Conservation (phyloP, 129 eudicot species). For the Escallonia rubra region DNA sequence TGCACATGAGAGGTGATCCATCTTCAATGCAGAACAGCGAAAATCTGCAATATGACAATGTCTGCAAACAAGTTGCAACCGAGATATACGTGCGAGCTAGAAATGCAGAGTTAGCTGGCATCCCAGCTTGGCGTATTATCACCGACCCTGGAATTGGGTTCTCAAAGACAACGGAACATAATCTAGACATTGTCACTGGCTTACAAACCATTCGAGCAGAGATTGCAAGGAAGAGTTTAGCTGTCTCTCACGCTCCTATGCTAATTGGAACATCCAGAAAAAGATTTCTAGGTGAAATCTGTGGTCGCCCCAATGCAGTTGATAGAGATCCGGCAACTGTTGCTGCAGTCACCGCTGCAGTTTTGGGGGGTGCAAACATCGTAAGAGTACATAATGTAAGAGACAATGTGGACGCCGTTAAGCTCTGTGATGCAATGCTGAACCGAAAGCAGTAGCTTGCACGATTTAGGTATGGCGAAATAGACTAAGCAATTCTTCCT, state of each 20-base stretch:
- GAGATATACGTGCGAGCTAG: conserved; percentile 48
- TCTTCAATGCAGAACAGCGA: conserved; percentile 74
- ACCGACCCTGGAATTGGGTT: conserved; percentile 92
- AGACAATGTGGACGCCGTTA: conserved; percentile 66
- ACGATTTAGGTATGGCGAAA: neutral
- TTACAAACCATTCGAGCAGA: conserved; percentile 52
- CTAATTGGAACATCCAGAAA: conserved; percentile 83
- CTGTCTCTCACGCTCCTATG: conserved; percentile 62
- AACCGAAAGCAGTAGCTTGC: conserved; percentile 22
- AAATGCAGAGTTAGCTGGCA: conserved; percentile 74
- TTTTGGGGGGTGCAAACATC: conserved; percentile 80
- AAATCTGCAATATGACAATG: conserved; percentile 61
- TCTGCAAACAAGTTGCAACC: conserved; percentile 62
- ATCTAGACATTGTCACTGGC: conserved; percentile 70
- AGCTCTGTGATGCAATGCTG: conserved; percentile 75
- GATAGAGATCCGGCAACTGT: conserved; percentile 79
- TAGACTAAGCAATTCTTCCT: neutral
- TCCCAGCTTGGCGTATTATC: conserved; percentile 87
- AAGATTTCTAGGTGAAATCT: conserved; percentile 78
- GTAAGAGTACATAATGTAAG: conserved; percentile 82
- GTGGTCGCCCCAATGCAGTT: conserved; percentile 47
- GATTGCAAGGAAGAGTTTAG: conserved; percentile 67
- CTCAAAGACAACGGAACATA: conserved; percentile 72
- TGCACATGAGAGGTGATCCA: conserved; percentile 98
- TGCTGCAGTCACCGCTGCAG: conserved; percentile 63